phyloP scores from a whole-genome alignment of 169 alveolate genomes.

The Cystoisospora suis region DNA sequence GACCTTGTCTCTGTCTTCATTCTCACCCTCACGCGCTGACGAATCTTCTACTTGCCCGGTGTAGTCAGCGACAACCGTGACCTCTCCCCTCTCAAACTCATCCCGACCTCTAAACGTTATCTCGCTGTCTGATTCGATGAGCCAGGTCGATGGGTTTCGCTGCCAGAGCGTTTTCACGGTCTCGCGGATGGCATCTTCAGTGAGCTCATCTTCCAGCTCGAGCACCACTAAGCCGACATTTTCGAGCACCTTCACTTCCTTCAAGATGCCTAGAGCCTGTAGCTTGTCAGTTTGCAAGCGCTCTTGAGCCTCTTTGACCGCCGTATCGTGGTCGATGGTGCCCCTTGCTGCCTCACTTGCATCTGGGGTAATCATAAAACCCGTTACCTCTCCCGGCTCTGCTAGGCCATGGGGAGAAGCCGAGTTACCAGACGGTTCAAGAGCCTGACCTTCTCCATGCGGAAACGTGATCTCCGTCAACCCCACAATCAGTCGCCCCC shows the following conservation, averaged over 20 bases:
- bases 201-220: constrained; percentile 13
- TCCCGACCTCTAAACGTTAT: constrained; percentile 18
- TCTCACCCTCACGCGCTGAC: not conserved
- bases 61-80: not conserved
- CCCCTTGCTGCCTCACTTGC: not conserved
- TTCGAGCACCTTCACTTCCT: constrained; percentile 38
- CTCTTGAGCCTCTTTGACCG: not conserved
- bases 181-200: constrained; percentile 39
- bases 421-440: too few species aligned
- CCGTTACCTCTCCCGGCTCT: too few species aligned
- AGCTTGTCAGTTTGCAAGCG: constrained; percentile 32
- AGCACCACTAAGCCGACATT: constrained; percentile 49
- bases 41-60: not conserved
- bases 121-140: constrained; percentile 50
- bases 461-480: constrained; percentile 31
- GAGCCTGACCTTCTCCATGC: too few species aligned
- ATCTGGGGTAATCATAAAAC: too few species aligned
- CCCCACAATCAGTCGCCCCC: constrained; percentile 30
- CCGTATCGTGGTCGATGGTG: not conserved
- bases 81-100: not conserved
- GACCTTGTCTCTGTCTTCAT: not conserved
- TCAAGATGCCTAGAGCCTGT: constrained; percentile 20
- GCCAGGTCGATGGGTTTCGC: constrained; percentile 47
- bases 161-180: constrained; percentile 45
- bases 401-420: too few species aligned